phyloP scores from a whole-genome alignment of 176 grass and related monocot genomes.

The Olyra latifolia region DNA sequence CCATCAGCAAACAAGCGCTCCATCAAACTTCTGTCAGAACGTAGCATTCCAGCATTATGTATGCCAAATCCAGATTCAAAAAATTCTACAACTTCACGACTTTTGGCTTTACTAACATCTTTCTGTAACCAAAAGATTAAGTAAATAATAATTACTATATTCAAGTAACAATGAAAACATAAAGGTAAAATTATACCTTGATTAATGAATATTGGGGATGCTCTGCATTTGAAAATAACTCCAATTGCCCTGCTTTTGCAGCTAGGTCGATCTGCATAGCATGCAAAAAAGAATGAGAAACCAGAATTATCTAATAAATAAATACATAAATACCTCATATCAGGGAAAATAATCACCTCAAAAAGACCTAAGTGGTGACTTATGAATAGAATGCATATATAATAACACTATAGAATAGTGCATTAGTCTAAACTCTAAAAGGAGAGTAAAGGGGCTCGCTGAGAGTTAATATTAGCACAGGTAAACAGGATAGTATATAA shows the following conservation, averaged over 20 bases:
- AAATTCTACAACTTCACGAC: conserved; percentile 80
- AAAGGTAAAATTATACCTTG: conserved; percentile 58
- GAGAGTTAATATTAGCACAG: conserved; percentile 22
- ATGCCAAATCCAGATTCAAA: conserved; percentile 97
- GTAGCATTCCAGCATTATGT: conserved; percentile 96
- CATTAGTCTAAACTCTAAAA: conserved; percentile 8
- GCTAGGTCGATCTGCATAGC: conserved; percentile 72
- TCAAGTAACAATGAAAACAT: conserved; percentile 29
- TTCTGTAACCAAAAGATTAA: conserved; percentile 53
- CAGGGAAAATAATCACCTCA: neutral
- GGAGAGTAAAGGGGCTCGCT: neutral
- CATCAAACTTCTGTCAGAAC: conserved; percentile 87
- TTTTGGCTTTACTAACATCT: conserved; percentile 93
- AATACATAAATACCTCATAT: neutral
- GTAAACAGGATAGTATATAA: conserved; percentile 7
- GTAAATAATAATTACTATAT: conserved; percentile 30
- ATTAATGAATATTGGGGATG: conserved; percentile 77
- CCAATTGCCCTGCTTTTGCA: conserved; percentile 65
- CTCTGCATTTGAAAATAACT: conserved; percentile 70
- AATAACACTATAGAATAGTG: neutral
- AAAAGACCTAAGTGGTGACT: neutral
- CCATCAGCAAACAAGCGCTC: conserved; percentile 87
- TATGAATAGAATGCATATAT: conserved; percentile 6
- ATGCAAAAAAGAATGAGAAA: conserved; percentile 24
- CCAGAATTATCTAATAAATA: conserved; percentile 5